These are phyloP conservation scores for Fusarium duplospermum DNA, from an alignment of 2,329 filamentous ascomycete species.

Conservation along the genomic window DNA sequence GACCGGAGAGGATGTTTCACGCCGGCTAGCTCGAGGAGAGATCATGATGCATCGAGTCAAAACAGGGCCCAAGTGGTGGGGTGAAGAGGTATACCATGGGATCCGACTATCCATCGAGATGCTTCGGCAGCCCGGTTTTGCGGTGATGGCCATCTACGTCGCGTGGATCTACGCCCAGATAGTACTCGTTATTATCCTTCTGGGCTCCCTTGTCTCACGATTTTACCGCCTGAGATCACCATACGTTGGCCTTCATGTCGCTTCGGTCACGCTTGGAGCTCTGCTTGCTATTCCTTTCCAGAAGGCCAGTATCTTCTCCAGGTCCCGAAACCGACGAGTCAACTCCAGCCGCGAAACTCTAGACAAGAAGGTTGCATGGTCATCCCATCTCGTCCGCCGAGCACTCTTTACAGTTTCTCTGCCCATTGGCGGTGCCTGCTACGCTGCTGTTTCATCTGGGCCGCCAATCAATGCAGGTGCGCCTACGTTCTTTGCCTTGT, in stretches of 20 bases:
- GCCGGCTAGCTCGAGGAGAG: slow-evolving; percentile 76
- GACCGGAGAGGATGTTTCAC: slow-evolving; percentile 62
- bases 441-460: slow-evolving; percentile 74
- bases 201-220: slow-evolving; percentile 77
- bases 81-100: slow-evolving; percentile 79
- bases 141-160: slow-evolving; percentile 77
- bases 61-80: slow-evolving; percentile 81
- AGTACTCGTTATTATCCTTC: slow-evolving; percentile 76
- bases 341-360: slow-evolving; percentile 76
- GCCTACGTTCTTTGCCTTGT: slow-evolving; percentile 73
- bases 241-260: slow-evolving; percentile 74
- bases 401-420: slow-evolving; percentile 74
- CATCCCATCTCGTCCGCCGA: slow-evolving; percentile 77
- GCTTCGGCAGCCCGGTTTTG: slow-evolving; percentile 79
- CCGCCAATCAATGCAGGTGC: slow-evolving; percentile 69
- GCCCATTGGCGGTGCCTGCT: slow-evolving; percentile 74
- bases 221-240: slow-evolving; percentile 74
- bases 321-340: slow-evolving; percentile 68
- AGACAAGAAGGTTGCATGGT: slow-evolving; percentile 73
- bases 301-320: slow-evolving; percentile 76
- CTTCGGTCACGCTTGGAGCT: slow-evolving; percentile 75
- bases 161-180: slow-evolving; percentile 84
- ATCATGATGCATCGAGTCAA: slow-evolving; percentile 80
- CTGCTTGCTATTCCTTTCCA: slow-evolving; percentile 78
- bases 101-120: slow-evolving; percentile 74